Base-by-base conservation (phyloP, 371 early-diverging fungal genomes). In the Encephalitozoon hellem region DNA sequence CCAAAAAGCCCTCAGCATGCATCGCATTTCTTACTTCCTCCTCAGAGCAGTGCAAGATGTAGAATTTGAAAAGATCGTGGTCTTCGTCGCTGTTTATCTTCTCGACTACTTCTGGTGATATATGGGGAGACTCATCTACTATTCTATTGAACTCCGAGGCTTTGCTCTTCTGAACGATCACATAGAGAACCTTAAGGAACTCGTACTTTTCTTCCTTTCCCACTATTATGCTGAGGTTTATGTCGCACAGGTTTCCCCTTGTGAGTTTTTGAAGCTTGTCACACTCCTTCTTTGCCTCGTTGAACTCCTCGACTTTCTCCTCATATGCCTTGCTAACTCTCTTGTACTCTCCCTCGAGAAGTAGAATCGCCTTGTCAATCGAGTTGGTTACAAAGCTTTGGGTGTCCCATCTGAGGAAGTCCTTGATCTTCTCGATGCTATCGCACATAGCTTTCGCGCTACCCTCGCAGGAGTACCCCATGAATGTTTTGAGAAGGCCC, bases 151-250 rank as follows among this genome's bases (percentile, higher is more conserved):
- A 71, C 30, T 59, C 32, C 0, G 12, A n/a, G 8, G 0, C 2
- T 2, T 21, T 26, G 9, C 28, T 32, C 45, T 71, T 71, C 25
- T 53, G 23, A 9, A 71, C 71, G 8, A 71, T 63, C 2, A 71
- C 55, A 45, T 41, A 71, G 0, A 71, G n/a, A 0, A 55, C 71
- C 21, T 59, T 63, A 25, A 71, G 43, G 45, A 71, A 71, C 41
- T 71, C 71, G 25, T 71, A 71, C 4, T 54, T 9, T 18, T 32
- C 45, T 8, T 2, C 6, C 25, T 41, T 43, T 38, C 15, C 59
- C 32, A 59, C 59, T 34, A 59, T 59, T 21, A 59, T 41, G 45
- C 23, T 43, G 6, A 71, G 32, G 47, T 54, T 47, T 41, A 34
- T 71, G 25, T 71, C 71, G 18, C 41, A 18, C 25, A 71, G 32